Evolutionary conservation across 2,329 filamentous ascomycete genomes (phyloP).

Genomic region (Kalmusia sp.): DNA sequence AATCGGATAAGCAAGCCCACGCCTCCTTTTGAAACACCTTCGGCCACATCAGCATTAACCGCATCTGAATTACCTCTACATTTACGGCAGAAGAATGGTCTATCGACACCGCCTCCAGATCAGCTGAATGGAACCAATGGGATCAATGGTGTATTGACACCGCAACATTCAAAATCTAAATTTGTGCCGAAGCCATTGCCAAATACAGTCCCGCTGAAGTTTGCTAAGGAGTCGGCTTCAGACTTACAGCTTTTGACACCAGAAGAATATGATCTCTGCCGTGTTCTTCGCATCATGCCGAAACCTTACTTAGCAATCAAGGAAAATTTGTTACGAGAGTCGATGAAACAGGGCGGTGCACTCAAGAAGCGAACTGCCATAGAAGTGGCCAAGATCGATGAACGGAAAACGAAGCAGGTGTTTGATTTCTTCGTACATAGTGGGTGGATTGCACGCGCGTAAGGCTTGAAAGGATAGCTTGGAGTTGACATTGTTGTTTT

Average conservation of each 20-base stretch:
- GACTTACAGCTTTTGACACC: constrained; percentile 86
- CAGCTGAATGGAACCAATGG: constrained; percentile 55
- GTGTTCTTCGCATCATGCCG: constrained; percentile 81
- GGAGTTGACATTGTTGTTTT: constrained; percentile 12
- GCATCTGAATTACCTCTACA: constrained; percentile 78
- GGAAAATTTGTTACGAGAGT: constrained; percentile 88
- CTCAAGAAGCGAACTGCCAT: constrained; percentile 94
- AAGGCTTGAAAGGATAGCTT: constrained; percentile 12
- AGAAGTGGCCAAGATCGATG: constrained; percentile 83
- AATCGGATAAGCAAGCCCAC: constrained; percentile 71
- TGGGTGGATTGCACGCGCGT: constrained; percentile 91
- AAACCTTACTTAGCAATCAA: constrained; percentile 97
- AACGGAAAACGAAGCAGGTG: constrained; percentile 81
- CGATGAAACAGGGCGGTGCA: constrained; percentile 83
- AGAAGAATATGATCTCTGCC: constrained; percentile 87
- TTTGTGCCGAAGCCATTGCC: constrained; percentile 64
- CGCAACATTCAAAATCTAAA: constrained; percentile 54
- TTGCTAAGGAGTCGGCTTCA: constrained; percentile 77
- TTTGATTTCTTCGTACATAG: constrained; percentile 95
- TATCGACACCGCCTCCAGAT: constrained; percentile 50
- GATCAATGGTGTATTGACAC: constrained; percentile 44
- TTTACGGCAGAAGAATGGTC: constrained; percentile 50
- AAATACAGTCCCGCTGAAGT: constrained; percentile 68
- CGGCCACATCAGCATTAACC: constrained; percentile 78
- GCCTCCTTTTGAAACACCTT: constrained; percentile 71